Evolutionary conservation across 345 rosid genomes (phyloP), one percentile per base, ranked within the genome.

Genomic region (Gossypium australe): DNA sequence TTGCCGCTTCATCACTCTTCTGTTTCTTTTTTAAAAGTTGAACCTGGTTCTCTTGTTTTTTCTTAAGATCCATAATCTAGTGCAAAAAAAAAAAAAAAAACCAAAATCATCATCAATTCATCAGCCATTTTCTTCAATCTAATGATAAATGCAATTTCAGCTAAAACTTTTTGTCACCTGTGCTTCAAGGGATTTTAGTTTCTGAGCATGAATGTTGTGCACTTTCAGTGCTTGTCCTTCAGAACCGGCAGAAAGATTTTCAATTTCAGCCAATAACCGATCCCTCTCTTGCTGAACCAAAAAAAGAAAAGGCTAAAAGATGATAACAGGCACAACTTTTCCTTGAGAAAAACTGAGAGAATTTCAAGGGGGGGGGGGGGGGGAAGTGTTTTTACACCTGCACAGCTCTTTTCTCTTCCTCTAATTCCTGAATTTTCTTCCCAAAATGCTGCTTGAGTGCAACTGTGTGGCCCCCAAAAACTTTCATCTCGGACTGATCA

Each of bases 381-480:
- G 38, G 38, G 6, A 7, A 74, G 66, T 24, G 71, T 74, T 24
- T 49, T 79, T 56, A 70, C 34, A 91, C 99, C 99, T 91, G 99
- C 80, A 91, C 99, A 7, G 86, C 66, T 86, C 82, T 90, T 77
- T 95, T 95, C 83, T 95, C 97, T 74, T 90, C 98, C 82, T 95
- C 99, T 62, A 95, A 77, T 78, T 91, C 99, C 55, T 86, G 86
- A 75, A 95, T 82, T 85, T 95, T 95, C 90, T 89, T 95, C 71
- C 96, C 99, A 78, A 91, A 95, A 81, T 92, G 99, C 80, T 89
- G 98, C 89, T 93, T 93, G 74, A 95, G 91, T 14, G 90, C 94
- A 74, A 84, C 72, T 62, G 91, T 80, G 76, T 89, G 91, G 53
- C 94, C 94, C 65, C 94, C 97, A 82, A 95, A 82, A 65, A 86